Evolutionary conservation across 441 rosid genomes (phyloP).

Genomic region (Bocquillonia castaneifolia): DNA sequence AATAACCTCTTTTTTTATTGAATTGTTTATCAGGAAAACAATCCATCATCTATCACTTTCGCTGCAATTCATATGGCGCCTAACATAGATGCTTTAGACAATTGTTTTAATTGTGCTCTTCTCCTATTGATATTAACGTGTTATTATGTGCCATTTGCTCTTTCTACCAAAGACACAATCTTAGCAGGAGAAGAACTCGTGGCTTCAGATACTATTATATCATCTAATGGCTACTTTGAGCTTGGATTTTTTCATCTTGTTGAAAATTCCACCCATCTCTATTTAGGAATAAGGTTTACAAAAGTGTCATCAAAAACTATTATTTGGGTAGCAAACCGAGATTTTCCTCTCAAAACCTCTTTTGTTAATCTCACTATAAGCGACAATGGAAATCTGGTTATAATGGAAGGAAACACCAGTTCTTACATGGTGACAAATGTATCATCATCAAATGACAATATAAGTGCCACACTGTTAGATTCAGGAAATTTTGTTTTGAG

Average conservation of each 20-base stretch:
- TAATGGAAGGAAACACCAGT: neutral
- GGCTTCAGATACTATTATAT: neutral
- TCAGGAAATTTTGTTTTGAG: neutral
- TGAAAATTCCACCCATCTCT: neutral
- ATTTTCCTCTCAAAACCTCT: neutral
- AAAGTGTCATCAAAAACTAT: neutral
- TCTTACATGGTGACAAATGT: neutral
- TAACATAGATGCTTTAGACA: neutral
- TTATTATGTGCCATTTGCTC: neutral
- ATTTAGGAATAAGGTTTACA: slow-evolving; percentile 9
- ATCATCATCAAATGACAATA: neutral
- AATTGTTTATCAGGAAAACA: no score
- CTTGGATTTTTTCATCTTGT: slow-evolving; percentile 1
- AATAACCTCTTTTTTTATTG: no score
- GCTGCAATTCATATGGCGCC: no score
- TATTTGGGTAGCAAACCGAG: slow-evolving; percentile 3
- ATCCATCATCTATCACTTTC: no score
- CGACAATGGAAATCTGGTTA: neutral
- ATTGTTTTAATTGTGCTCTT: neutral
- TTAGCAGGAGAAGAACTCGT: neutral
- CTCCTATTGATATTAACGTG: neutral
- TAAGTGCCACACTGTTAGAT: neutral
- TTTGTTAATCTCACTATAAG: neutral
- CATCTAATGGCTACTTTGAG: neutral
- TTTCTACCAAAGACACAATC: neutral